Evolutionary conservation across 352 stramenopile genomes (phyloP), one percentile per base, ranked within the genome.

Genomic region (Globisporangium spiculum): DNA sequence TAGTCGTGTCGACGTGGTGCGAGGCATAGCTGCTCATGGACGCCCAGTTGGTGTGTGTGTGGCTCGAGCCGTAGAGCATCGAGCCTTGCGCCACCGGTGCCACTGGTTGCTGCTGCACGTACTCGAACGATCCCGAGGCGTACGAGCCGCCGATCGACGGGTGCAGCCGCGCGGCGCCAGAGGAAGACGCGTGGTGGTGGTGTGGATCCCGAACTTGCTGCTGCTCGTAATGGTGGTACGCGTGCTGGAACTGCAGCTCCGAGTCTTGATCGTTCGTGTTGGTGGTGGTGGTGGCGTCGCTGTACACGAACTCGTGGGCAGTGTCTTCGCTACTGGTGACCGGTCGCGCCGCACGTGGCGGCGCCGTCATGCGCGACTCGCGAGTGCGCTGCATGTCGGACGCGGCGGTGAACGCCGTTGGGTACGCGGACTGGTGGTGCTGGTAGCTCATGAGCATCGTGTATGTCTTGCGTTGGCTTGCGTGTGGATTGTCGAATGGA

Each of bases 391-490:
- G 63, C 63, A 63, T 62, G 36, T 68, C 63, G 34, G 34, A 41
- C 16, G 53, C 22, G 34, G 53, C 56, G 14, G 63, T 62, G 63
- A 62, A 53, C 24, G 53, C 30, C 22, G 63, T 3, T 10, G 63
- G 63, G 41, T n/a, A 48, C 41, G 41, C 4, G 53, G 10, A 44
- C 24, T n/a, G 60, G 41, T 22, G 41, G 5, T 58, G n/a, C 48
- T 66, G 50, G 62, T 53, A n/a, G 52, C 62, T 67, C 62, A 61
- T 67, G 62, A 67, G 62, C 62, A 67, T 67, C 3, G 50, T 62
- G 7, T 52, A n/a, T 22, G 38, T 34, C 18, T 34, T 53, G 34
- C 8, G 34, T 12, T 22, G 38, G 18, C 18, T 34, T 53, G 34
- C 8, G 34, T 12, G 6, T 41, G 34, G 34, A 41, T 41, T 41